Base-by-base conservation (phyloP, 805 yeast genomes). In the Dipodascus albidus region DNA sequence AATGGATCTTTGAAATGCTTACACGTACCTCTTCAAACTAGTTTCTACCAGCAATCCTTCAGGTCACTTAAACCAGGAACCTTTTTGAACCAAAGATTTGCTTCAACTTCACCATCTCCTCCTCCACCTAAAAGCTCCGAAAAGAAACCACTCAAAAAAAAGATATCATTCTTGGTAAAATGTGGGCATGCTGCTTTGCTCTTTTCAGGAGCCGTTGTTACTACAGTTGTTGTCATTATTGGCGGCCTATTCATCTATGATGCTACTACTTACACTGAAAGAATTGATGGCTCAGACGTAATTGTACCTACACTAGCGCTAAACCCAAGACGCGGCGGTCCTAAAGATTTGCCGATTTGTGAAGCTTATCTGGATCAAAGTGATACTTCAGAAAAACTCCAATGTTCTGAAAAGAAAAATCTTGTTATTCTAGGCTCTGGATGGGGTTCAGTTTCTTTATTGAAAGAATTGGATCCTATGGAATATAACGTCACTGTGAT, bases 391-490 rank as follows among this genome's bases (percentile, higher is more conserved):
- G 73, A 9, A 9, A 21, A 23, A 15, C 17, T 4, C n/a, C 24
- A 17, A 15, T 47, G 49, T 19, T 22, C n/a, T 8, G 4, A 68
- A 56, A 79, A 74, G 63, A 84, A 83, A 38, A 74, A 47, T 22
- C 31, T 82, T 52, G 85, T 82, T 2, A 71, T 82, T 33, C 69
- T 82, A 35, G 87, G 87, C 17, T 76, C 82, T 41, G 87, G 87
- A 48, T 82, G 87, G 87, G 87, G 85, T 1, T 76, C 85, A 4
- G 85, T 80, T 23, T 80, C 82, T 14, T 60, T 81, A 8, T 69
- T 82, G 57, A 79, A 77, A 61, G 68, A 70, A 48, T 62, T 82
- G 52, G 73, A 73, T 54, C 73, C 77, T 22, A 75, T 76, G 47
- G 79, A 77, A 58, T 82, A 81, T 64, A 82, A 81, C 58, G 81